Evolutionary conservation across 768 basidiomycete species (phyloP), one percentile per base, ranked within the genome.

Genomic region (Mycena filopes): DNA sequence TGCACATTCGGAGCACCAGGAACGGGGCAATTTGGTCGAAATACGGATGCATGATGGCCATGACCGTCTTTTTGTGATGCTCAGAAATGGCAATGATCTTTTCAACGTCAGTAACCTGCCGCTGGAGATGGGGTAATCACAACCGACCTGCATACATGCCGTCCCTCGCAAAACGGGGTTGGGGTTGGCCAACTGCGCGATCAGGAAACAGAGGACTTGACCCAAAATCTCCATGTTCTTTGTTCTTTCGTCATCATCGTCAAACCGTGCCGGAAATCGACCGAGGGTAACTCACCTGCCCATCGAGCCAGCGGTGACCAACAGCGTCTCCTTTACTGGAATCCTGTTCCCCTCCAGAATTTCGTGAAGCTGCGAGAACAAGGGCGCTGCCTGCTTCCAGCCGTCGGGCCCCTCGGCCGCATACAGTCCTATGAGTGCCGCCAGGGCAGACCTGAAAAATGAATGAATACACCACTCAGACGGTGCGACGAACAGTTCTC

Each of bases 151-250:
- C 72, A 84, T 83, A 67, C 84, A 86, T 1, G 92, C 91, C 18
- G 83, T 81, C 25, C 90, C 90, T 75, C 86, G 91, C 31, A 96
- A 69, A 7, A 92, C 83, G 3, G 88, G 86, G 67, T 93, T 95
- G 36, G 80, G 74, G 63, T 88, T 83, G 1, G 88, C 91, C 9
- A 95, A 78, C 56, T 90, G 90, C 3, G 85, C 82, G 21, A 94
- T 83, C 4, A 95, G 76, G 53, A 88, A 83, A 58, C 82, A 86
- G 3, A 94, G 72, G 13, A 84, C 84, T 60, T 86, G 86, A 21
- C 87, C 84, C 23, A 94, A 76, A 29, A 89, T 73, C 48, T 87
- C 84, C 5, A 73, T 63, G 55, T 87, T 82, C 21, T 82, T 75
- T 12, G 82, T 78, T 55, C 89, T 91, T 57, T 25, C 21, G 33